Percentiles rank a stretch among this genome's conserved stretches.
Evolutionary conservation across 2,329 filamentous ascomycete genomes (phyloP).

Genomic region (Endocalyx cinctus): DNA sequence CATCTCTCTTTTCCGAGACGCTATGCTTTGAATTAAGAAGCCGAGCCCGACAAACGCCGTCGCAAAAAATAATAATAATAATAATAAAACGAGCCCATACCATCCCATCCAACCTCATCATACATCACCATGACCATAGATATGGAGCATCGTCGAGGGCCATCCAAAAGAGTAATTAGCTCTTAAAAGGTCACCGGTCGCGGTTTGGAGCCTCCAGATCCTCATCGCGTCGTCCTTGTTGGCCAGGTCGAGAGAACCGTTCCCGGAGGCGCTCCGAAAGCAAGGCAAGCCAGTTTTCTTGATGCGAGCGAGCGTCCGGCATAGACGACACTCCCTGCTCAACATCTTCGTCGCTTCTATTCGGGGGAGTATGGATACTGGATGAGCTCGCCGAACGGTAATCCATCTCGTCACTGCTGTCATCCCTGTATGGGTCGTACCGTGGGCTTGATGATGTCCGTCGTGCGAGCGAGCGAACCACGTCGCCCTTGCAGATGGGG

Average conservation of each 20-base stretch:
- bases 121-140: too few species aligned
- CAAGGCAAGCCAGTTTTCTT: constrained; percentile 34
- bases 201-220: background rate
- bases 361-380: constrained; percentile 14
- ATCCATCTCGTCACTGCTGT: constrained; percentile 38
- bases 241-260: constrained; percentile 11
- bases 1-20: too few species aligned
- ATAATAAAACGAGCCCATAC: too few species aligned
- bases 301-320: constrained; percentile 16
- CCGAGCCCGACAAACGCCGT: too few species aligned
- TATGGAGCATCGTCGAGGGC: too few species aligned
- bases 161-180: background rate
- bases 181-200: background rate
- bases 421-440: constrained; percentile 53
- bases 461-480: constrained; percentile 66
- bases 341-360: constrained; percentile 32
- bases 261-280: constrained; percentile 29
- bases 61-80: too few species aligned
- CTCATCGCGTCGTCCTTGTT: background rate
- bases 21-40: too few species aligned
- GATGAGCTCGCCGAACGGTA: constrained; percentile 17
- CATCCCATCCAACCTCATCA: too few species aligned
- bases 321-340: constrained; percentile 37
- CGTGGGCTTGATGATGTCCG: constrained; percentile 46
- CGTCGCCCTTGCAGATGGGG: constrained; percentile 96